Evolutionary conservation across 257 asterid species (phyloP).

Genomic region (Solanum virginianum): DNA sequence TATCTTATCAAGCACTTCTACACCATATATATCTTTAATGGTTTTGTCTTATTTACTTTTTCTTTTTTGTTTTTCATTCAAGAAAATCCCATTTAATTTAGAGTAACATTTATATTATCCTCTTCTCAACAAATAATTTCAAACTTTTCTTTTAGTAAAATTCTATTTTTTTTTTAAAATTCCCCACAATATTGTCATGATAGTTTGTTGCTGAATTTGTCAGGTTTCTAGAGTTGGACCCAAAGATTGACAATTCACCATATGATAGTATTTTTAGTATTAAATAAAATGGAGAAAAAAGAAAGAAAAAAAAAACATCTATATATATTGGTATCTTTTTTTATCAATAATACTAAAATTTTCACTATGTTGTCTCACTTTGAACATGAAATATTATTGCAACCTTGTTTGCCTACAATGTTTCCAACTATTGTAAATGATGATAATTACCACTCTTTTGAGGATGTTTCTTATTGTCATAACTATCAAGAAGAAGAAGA

Average conservation of each 20-base stretch:
- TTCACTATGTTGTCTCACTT: constrained; percentile 18
- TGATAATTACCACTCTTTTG: constrained; percentile 6
- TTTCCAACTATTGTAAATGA: constrained; percentile 14
- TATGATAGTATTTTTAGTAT: constrained; percentile 8
- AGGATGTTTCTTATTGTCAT: neutral
- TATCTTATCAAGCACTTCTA: neutral
- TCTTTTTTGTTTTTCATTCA: neutral
- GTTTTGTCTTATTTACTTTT: neutral
- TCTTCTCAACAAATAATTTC: neutral
- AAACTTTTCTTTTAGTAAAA: too few relatives aligned
- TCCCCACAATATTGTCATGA: neutral
- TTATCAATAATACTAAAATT: neutral
- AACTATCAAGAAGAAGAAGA: constrained; percentile 12
- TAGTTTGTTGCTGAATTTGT: constrained; percentile 3
- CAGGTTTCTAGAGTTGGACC: constrained; percentile 35
- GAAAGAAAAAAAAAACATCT: constrained; percentile 19
- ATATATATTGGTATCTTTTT: neutral
- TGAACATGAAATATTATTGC: constrained; percentile 21
- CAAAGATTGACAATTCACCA: constrained; percentile 14
- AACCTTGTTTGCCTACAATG: constrained; percentile 26
- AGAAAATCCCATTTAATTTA: neutral
- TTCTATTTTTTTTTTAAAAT: too few relatives aligned
- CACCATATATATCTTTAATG: neutral
- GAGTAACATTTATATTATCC: neutral
- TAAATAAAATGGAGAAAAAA: constrained; percentile 48